Evolutionary conservation across 305 asterid species (phyloP).

Genomic region (Fraxinus paxiana): DNA sequence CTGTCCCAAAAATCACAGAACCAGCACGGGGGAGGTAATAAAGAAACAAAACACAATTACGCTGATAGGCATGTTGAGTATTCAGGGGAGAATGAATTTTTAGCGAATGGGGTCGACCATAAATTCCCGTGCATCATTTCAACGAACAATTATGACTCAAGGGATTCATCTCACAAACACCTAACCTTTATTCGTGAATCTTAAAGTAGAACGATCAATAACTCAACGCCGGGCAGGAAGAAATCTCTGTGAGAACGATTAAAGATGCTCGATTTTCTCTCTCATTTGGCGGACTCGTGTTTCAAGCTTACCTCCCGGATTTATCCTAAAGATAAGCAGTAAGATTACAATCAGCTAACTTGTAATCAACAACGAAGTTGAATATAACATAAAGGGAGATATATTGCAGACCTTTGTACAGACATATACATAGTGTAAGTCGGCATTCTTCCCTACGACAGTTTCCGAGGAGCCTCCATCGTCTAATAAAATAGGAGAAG

Average conservation of each 20-base stretch:
- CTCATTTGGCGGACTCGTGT: neutral
- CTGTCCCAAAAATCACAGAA: too few relatives aligned
- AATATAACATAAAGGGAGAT: neutral
- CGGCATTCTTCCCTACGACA: slow-evolving; percentile 43
- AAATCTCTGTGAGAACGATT: neutral
- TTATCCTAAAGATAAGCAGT: neutral
- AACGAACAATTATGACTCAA: neutral
- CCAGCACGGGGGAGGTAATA: neutral
- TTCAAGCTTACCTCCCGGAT: neutral
- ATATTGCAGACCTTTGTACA: slow-evolving; percentile 50
- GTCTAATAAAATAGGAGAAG: slow-evolving; percentile 47
- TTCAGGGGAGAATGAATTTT: neutral
- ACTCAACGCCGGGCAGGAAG: neutral
- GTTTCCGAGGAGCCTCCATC: slow-evolving; percentile 42
- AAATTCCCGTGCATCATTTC: neutral
- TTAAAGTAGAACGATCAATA: neutral
- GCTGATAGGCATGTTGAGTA: neutral
- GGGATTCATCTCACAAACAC: neutral
- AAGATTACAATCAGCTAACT: neutral
- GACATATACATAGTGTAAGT: slow-evolving; percentile 62
- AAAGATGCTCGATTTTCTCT: neutral
- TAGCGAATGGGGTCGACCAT: neutral
- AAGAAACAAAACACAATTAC: neutral
- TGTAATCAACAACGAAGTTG: neutral
- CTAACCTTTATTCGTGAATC: neutral